These are phyloP conservation scores for Takashimella tepidaria DNA, from an alignment of 1,284 basidiomycete genomes.

Conservation along the genomic window DNA sequence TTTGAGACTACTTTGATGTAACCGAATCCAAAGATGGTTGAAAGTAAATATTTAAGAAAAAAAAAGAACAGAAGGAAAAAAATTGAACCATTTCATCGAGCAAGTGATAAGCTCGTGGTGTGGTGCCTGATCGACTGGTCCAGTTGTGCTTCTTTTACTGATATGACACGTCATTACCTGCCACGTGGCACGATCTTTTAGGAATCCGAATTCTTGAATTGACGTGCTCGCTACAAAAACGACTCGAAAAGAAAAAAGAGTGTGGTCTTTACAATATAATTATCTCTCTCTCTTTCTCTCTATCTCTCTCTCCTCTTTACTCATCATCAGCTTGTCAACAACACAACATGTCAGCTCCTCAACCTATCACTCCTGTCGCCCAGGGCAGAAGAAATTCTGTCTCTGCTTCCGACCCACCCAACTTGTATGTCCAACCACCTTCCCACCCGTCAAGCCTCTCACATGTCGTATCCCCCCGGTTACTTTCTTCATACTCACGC, in stretches of 20 bases:
- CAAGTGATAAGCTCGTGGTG: too few species aligned
- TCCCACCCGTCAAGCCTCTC: too few species aligned
- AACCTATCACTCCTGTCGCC: conserved; percentile 8
- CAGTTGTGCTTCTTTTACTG: too few species aligned
- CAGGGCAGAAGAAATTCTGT: conserved; percentile 31
- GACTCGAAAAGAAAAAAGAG: not conserved
- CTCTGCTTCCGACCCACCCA: conserved; percentile 38
- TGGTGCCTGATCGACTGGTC: too few species aligned
- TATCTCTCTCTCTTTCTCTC: not conserved
- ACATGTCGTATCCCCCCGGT: too few species aligned
- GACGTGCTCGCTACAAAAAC: not conserved
- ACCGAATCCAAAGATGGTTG: too few species aligned
- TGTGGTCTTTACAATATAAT: not conserved
- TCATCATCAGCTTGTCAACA: not conserved
- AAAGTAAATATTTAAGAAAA: too few species aligned
- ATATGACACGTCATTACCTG: not conserved
- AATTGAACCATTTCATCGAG: too few species aligned
- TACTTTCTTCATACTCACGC: too few species aligned
- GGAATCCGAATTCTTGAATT: not conserved
- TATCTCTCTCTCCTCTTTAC: not conserved
- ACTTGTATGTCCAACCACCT: conserved; percentile 28
- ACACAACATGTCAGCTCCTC: not conserved
- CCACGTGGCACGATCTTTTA: not conserved
- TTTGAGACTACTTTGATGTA: too few species aligned
- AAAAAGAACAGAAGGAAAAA: too few species aligned